Base-by-base conservation (phyloP, 192 early-diverging fungal species). In the Coemansia aciculifera region DNA sequence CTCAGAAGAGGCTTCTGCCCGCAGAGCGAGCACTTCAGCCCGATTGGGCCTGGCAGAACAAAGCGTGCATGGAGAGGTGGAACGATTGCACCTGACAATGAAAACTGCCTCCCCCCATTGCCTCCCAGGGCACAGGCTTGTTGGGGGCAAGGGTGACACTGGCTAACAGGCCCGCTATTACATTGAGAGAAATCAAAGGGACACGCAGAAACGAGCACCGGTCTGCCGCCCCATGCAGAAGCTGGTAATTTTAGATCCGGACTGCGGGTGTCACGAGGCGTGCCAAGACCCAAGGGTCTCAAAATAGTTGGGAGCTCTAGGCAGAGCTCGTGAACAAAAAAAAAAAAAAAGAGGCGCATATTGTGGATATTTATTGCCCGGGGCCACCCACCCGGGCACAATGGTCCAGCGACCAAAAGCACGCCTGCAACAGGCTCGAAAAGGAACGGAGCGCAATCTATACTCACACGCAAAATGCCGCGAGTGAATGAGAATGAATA, bases 331-430 rank as follows among this genome's bases (percentile, higher is more conserved):
- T 36, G 8, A 43, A 43, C 3, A 43, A 43, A 17, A 21, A 21
- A 21, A 21, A 21, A 43, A 13, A 42, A 17, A 48, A 21, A 17
- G n/a, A 21, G 44, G 44, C 44, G n/a, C 44, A 21, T 48, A 48
- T 48, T 48, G 46, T 48, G n/a, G 46, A 48, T 48, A 48, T 48
- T 8, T 48, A 48, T 48, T 48, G 46, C 46, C 46, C 46, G 46
- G 19, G n/a, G 19, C n/a, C n/a, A n/a, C 5, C 46, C 19, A 8
- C 19, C 43, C 43, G 13, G 9, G 19, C n/a, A 48, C 46, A 48
- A 48, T 48, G n/a, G 8, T 48, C 46, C n/a, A 48, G n/a, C 6
- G 19, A 48, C 46, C 46, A 21, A 21, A 48, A 48, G 5, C n/a
- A 48, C 19, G 19, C 46, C 46, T 48, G 46, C 46, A 48, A n/a